Conservation (phyloP, 202 grass and related monocot species). For the Setaria viridis region DNA sequence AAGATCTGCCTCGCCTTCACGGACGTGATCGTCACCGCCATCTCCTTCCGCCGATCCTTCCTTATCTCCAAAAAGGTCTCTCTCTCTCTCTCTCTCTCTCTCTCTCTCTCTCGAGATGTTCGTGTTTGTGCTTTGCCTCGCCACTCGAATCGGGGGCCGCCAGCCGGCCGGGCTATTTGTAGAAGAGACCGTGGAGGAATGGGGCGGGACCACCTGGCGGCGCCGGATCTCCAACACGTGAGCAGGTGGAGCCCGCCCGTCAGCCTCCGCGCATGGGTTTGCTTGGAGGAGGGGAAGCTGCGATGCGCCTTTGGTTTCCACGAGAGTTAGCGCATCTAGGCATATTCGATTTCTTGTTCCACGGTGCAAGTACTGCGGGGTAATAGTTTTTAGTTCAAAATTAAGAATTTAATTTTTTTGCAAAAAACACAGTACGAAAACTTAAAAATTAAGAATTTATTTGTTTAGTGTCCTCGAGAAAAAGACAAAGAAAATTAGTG, state of each 20-base stretch:
- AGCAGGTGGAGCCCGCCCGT: background rate
- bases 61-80: background rate
- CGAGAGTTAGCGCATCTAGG: background rate
- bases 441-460: too few relatives aligned
- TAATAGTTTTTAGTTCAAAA: too few relatives aligned
- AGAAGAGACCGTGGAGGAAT: background rate
- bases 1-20: constrained; percentile 96
- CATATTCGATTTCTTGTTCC: constrained; percentile 21
- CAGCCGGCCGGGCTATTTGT: constrained; percentile 3
- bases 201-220: constrained; percentile 22
- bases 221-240: background rate
- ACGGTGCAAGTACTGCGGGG: too few relatives aligned
- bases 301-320: background rate
- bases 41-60: background rate
- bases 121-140: background rate
- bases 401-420: too few relatives aligned
- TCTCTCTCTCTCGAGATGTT: background rate
- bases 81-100: background rate
- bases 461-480: too few relatives aligned
- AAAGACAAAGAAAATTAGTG: too few relatives aligned
- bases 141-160: background rate
- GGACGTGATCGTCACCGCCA: constrained; percentile 58
- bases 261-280: background rate
- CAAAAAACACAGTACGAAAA: too few relatives aligned
- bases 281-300: constrained; percentile 44